phyloP scores from a whole-genome alignment of 2,329 filamentous ascomycete species.

The Neonectria neomacrospora region DNA sequence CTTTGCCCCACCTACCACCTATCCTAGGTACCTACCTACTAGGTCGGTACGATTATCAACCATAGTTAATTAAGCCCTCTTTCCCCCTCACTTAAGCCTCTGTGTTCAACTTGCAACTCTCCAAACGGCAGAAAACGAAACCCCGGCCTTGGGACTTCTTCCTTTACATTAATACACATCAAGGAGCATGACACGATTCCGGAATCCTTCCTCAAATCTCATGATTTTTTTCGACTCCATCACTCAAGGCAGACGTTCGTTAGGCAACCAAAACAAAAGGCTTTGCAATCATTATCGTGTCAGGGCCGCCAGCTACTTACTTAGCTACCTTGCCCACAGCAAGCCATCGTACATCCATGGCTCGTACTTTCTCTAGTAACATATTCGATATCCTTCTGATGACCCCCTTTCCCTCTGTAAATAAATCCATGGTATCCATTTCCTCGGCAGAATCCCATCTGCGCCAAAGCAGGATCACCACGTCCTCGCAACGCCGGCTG shows the following conservation, averaged over 20 bases:
- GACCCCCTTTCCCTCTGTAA: constrained; percentile 24
- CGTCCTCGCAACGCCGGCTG: constrained; percentile 32
- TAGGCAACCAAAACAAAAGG: constrained; percentile 22
- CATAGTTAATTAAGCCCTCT: no score
- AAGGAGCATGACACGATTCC: neutral
- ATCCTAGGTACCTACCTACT: no score
- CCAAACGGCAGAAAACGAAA: neutral
- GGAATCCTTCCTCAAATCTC: no score
- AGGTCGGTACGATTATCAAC: no score
- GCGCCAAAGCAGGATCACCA: constrained; percentile 28
- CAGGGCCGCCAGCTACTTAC: constrained; percentile 6
- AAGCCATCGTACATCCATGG: constrained; percentile 19
- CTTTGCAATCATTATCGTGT: constrained; percentile 32
- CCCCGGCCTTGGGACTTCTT: neutral
- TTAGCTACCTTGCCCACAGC: constrained; percentile 17
- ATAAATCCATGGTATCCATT: constrained; percentile 32
- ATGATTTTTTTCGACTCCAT: neutral
- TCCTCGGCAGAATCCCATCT: constrained; percentile 29
- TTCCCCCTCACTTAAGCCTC: no score
- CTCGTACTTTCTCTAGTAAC: constrained; percentile 21
- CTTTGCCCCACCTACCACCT: constrained; percentile 22
- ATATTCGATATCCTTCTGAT: constrained; percentile 17
- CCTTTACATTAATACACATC: no score
- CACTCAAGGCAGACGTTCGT: neutral
- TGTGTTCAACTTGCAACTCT: neutral